phyloP scores from a whole-genome alignment of 176 grass and related monocot genomes.

The Luzula sylvatica region DNA sequence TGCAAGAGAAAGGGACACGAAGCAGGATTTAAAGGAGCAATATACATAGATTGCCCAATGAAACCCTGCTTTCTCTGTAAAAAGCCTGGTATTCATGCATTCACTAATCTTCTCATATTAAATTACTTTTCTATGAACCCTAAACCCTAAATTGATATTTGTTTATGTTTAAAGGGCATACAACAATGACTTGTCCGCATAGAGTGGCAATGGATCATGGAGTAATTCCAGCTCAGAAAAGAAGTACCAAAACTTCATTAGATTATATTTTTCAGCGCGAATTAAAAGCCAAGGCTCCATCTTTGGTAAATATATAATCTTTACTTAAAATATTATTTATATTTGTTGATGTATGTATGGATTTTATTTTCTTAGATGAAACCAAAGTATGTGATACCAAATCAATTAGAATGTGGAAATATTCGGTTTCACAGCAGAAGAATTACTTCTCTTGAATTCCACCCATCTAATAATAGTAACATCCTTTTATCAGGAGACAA shows the following conservation, averaged over 20 bases:
- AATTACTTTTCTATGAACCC: background rate
- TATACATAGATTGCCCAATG: slow-evolving; percentile 86
- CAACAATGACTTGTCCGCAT: slow-evolving; percentile 79
- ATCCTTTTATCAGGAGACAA: slow-evolving; percentile 91
- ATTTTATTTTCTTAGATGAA: slow-evolving; percentile 39
- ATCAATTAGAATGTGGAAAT: slow-evolving; percentile 68
- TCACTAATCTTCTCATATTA: background rate
- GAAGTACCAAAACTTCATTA: slow-evolving; percentile 46
- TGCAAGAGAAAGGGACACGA: slow-evolving; percentile 75
- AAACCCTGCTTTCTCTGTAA: slow-evolving; percentile 97
- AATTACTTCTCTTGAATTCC: slow-evolving; percentile 87
- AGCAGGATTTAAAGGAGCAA: slow-evolving; percentile 75
- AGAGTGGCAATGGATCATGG: slow-evolving; percentile 86
- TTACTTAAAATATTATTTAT: background rate
- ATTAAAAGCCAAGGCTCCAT: slow-evolving; percentile 56
- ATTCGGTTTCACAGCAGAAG: slow-evolving; percentile 79
- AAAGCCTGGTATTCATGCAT: slow-evolving; percentile 59
- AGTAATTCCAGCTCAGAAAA: slow-evolving; percentile 58
- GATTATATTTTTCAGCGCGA: slow-evolving; percentile 88
- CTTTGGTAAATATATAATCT: slow-evolving; percentile 6
- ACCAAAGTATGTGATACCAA: slow-evolving; percentile 54
- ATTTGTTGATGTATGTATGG: background rate
- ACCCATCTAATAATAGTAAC: slow-evolving; percentile 62
- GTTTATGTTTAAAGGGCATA: slow-evolving; percentile 47
- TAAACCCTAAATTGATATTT: slow-evolving; percentile 3